Conservation (phyloP, 495 filamentous ascomycete species). For the Penicillium coffeae region DNA sequence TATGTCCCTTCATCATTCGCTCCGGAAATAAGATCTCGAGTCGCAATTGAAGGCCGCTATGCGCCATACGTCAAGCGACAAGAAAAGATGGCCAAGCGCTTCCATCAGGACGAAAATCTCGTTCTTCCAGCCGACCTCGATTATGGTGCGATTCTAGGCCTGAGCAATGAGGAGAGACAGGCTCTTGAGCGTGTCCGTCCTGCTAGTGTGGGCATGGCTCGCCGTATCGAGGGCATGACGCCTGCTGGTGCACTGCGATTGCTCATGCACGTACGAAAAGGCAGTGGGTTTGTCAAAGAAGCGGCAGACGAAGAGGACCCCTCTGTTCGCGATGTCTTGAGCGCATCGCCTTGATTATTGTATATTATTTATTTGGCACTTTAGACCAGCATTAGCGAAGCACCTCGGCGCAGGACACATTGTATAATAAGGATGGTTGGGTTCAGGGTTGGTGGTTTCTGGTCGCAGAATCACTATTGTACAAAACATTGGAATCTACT, state of each 20-base stretch:
- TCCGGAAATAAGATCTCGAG: slow-evolving; percentile 56
- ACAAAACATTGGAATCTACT: too few relatives aligned
- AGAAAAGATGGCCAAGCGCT: slow-evolving; percentile 54
- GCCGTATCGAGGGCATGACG: slow-evolving; percentile 77
- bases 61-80: slow-evolving; percentile 79
- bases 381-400: slow-evolving; percentile 11
- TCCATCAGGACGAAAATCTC: slow-evolving; percentile 73
- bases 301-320: slow-evolving; percentile 8
- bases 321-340: slow-evolving; percentile 12
- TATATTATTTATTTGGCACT: slow-evolving; percentile 3
- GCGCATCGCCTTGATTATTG: slow-evolving; percentile 14
- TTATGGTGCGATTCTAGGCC: slow-evolving; percentile 64
- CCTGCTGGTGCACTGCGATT: slow-evolving; percentile 46
- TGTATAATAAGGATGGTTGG: slow-evolving; percentile 1
- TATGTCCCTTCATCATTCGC: slow-evolving; percentile 48
- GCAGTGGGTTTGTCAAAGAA: slow-evolving; percentile 17
- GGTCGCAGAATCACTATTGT: too few relatives aligned
- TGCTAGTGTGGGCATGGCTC: slow-evolving; percentile 82
- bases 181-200: slow-evolving; percentile 68
- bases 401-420: slow-evolving; percentile 3
- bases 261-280: slow-evolving; percentile 39
- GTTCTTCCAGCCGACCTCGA: slow-evolving; percentile 72
- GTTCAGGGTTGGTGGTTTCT: too few relatives aligned
- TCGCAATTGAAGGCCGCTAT: slow-evolving; percentile 77
- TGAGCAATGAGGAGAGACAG: slow-evolving; percentile 73